These are phyloP conservation scores for Rhodamnia argentea DNA, from an alignment of 345 rosid genomes.

Conservation along the genomic window DNA sequence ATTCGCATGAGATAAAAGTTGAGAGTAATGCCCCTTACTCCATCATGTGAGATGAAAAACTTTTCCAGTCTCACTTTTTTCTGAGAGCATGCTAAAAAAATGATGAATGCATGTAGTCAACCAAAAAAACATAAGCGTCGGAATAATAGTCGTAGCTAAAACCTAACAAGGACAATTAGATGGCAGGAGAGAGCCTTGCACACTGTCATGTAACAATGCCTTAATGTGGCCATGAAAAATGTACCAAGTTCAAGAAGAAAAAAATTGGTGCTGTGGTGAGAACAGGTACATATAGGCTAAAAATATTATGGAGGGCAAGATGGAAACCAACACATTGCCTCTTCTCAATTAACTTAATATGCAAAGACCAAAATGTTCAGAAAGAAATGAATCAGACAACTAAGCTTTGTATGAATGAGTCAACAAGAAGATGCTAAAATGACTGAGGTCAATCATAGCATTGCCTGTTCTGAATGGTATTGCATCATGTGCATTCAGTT, in stretches of 20 bases:
- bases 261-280: not conserved
- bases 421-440: not conserved
- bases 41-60: not conserved
- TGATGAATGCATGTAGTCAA: not conserved
- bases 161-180: not conserved
- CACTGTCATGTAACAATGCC: not conserved
- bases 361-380: not conserved
- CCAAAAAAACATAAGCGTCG: not conserved
- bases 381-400: not conserved
- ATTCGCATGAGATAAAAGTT: not conserved
- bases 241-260: not conserved
- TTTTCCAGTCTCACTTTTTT: not conserved
- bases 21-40: not conserved
- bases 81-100: not conserved
- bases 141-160: not conserved
- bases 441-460: not conserved
- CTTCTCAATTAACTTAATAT: not conserved
- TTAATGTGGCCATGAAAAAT: not conserved
- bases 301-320: not conserved
- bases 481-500: not conserved
- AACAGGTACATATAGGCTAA: not conserved
- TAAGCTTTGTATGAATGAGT: not conserved
- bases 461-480: not conserved
- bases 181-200: not conserved
- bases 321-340: not conserved